A percentile compares a stretch with the other conserved stretches of the same genome.
phyloP scores from a whole-genome alignment of 352 stramenopile species.

The Blastocystis sp. region DNA sequence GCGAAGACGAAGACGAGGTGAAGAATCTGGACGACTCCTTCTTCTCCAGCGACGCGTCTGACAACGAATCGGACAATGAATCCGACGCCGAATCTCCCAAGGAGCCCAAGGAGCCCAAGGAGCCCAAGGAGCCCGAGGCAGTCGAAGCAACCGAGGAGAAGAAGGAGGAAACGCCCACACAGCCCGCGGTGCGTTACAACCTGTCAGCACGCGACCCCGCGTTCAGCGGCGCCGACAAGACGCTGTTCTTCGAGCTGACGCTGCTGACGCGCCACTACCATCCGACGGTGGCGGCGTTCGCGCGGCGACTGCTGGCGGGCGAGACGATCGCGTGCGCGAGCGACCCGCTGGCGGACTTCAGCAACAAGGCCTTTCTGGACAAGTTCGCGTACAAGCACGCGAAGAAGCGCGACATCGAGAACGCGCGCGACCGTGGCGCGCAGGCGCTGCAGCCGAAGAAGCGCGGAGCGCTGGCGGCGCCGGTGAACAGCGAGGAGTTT shows the following conservation, averaged over 20 bases:
- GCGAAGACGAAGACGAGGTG: conserved; percentile 9
- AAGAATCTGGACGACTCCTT: conserved; percentile 11
- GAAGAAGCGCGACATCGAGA: conserved; percentile 58
- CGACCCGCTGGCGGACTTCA: conserved; percentile 75
- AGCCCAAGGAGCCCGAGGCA: not conserved
- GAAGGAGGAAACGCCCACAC: not conserved
- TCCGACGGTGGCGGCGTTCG: conserved; percentile 73
- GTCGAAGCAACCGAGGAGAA: too few species aligned
- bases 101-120: not conserved
- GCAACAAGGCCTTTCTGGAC: conserved; percentile 75
- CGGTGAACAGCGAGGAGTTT: conserved; percentile 69
- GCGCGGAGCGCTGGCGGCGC: conserved; percentile 64
- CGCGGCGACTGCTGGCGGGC: conserved; percentile 64
- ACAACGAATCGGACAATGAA: not conserved
- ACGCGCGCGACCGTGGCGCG: not conserved
- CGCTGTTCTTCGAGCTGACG: conserved; percentile 72
- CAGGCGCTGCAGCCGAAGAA: not conserved
- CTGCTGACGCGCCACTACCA: conserved; percentile 71
- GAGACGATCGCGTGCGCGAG: conserved; percentile 68
- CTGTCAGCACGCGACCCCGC: conserved; percentile 65
- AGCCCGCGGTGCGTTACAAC: not conserved
- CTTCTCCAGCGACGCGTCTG: not conserved
- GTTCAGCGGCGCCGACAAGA: conserved; percentile 67
- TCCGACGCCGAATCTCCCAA: not conserved
- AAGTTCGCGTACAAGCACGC: conserved; percentile 80